Percentiles rank a stretch among this genome's conserved stretches.
Conservation (phyloP, 257 asterid genomes). For the Lavandula angustifolia region DNA sequence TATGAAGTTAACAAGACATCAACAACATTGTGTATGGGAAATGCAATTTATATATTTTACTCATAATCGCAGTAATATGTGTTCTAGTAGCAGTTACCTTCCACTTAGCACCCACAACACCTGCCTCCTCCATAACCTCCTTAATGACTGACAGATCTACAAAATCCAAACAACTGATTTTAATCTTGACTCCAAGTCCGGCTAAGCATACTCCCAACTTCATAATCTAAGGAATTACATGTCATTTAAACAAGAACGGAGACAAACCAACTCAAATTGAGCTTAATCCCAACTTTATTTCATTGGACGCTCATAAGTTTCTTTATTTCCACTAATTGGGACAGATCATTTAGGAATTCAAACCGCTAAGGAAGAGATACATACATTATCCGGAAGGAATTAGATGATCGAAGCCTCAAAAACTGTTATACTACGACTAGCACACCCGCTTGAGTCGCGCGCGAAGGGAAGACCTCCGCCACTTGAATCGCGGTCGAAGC, state of each 20-base stretch:
- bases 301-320: too few relatives aligned
- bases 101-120: slow-evolving; percentile 66
- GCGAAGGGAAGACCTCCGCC: too few relatives aligned
- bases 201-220: background rate
- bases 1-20: slow-evolving; percentile 9
- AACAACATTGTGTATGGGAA: background rate
- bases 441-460: too few relatives aligned
- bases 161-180: slow-evolving; percentile 22
- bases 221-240: slow-evolving; percentile 1
- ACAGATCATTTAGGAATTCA: too few relatives aligned
- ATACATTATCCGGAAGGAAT: too few relatives aligned
- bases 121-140: slow-evolving; percentile 68
- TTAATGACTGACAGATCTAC: slow-evolving; percentile 74
- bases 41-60: background rate
- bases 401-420: too few relatives aligned
- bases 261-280: background rate
- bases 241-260: background rate
- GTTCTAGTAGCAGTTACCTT: slow-evolving; percentile 53
- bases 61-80: background rate
- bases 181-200: slow-evolving; percentile 1
- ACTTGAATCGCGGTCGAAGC: too few relatives aligned
- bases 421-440: too few relatives aligned
- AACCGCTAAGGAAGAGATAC: too few relatives aligned
- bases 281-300: background rate
- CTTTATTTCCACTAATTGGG: too few relatives aligned